phyloP scores from a whole-genome alignment of 1,139 yeast species.

The Suhomyces choctaworum region DNA sequence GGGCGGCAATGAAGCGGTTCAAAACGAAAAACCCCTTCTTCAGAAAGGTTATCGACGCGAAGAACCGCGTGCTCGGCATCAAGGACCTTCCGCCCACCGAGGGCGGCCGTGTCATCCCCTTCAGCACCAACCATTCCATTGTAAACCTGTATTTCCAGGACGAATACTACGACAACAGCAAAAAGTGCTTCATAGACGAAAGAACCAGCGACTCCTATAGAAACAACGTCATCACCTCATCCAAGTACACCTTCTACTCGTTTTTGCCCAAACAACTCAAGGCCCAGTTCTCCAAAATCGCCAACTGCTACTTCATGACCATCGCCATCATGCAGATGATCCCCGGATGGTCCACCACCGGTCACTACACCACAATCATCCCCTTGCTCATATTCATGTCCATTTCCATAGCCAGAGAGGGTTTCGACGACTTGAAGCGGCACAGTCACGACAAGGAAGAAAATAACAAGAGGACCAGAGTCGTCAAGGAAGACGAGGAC shows the following conservation, averaged over 20 bases:
- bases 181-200: slow-evolving; percentile 56
- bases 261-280: slow-evolving; percentile 85
- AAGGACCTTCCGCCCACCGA: slow-evolving; percentile 52
- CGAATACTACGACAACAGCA: slow-evolving; percentile 27
- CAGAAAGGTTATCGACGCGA: slow-evolving; percentile 21
- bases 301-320: slow-evolving; percentile 80
- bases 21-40: slow-evolving; percentile 17
- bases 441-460: slow-evolving; percentile 86
- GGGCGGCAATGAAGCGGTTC: slow-evolving; percentile 22
- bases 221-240: slow-evolving; percentile 75
- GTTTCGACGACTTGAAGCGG: slow-evolving; percentile 87
- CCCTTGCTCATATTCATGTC: slow-evolving; percentile 85
- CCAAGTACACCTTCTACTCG: slow-evolving; percentile 78
- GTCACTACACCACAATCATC: slow-evolving; percentile 90
- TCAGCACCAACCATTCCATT: slow-evolving; percentile 41
- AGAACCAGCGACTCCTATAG: slow-evolving; percentile 64
- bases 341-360: slow-evolving; percentile 97
- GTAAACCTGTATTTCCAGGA: slow-evolving; percentile 32
- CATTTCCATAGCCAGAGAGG: slow-evolving; percentile 92
- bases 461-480: slow-evolving; percentile 59
- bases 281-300: slow-evolving; percentile 90
- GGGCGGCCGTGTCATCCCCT: slow-evolving; percentile 77
- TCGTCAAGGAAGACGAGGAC: slow-evolving; percentile 37
- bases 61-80: slow-evolving; percentile 43
- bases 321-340: slow-evolving; percentile 94